Evolutionary conservation across 345 rosid genomes (phyloP).

Genomic region (Syzygium aqueum): DNA sequence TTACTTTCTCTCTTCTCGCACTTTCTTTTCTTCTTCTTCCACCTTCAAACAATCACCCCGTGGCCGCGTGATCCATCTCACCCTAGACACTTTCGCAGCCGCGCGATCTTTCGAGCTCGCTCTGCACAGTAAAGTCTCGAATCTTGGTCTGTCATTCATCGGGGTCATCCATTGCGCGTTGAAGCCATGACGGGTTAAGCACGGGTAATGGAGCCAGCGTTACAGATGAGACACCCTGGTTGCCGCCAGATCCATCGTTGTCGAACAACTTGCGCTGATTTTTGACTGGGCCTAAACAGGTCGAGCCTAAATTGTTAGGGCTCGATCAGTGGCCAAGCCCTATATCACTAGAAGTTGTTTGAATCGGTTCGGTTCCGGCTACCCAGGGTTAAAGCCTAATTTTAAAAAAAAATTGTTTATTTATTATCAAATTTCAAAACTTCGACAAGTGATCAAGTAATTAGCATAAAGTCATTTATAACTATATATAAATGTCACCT

Average conservation of each 20-base stretch:
- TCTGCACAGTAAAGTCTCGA: background rate
- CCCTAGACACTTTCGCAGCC: background rate
- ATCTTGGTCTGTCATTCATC: background rate
- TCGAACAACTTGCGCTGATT: background rate
- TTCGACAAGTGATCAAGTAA: too few species aligned
- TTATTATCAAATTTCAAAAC: too few species aligned
- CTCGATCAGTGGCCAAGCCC: too few species aligned
- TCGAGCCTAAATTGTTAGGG: background rate
- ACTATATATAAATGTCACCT: background rate
- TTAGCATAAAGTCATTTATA: background rate
- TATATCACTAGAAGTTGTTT: background rate
- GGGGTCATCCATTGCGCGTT: background rate
- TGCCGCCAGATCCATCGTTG: too few species aligned
- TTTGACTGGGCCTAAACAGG: rapidly evolving
- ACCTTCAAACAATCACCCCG: background rate
- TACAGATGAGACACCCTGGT: too few species aligned
- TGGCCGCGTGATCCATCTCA: background rate
- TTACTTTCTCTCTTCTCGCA: background rate
- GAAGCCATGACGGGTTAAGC: background rate
- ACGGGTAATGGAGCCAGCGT: background rate
- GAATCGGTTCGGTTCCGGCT: background rate
- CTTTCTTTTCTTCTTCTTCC: background rate
- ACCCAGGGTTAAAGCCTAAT: background rate
- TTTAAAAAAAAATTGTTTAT: background rate
- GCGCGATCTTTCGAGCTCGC: background rate